Evolutionary conservation across 1,284 basidiomycete genomes (phyloP).

Genomic region (Ceratobasidium sp.): DNA sequence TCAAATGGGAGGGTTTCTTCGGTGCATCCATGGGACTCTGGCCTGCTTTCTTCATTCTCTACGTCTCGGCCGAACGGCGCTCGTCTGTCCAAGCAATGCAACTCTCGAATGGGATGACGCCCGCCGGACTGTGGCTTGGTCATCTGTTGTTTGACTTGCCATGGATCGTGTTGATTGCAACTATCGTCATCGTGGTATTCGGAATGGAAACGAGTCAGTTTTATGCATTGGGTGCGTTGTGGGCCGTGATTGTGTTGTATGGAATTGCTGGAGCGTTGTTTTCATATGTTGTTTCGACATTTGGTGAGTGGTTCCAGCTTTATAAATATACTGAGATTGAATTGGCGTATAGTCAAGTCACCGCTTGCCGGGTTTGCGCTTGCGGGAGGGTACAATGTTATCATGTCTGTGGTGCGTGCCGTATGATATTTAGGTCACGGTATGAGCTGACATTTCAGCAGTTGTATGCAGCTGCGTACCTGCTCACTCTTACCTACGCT

Average conservation of each 20-base stretch:
- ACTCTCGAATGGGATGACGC: slow-evolving; percentile 80
- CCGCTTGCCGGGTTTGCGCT: slow-evolving; percentile 81
- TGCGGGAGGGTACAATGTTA: slow-evolving; percentile 79
- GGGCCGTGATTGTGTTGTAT: slow-evolving; percentile 78
- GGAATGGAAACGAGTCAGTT: slow-evolving; percentile 73
- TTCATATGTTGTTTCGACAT: slow-evolving; percentile 74
- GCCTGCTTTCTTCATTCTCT: slow-evolving; percentile 83
- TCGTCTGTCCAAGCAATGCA: slow-evolving; percentile 83
- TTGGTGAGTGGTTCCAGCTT: slow-evolving; percentile 53
- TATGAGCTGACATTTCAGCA: slow-evolving; percentile 52
- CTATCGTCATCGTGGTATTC: slow-evolving; percentile 74
- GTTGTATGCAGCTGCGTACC: slow-evolving; percentile 74
- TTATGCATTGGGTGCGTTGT: slow-evolving; percentile 76
- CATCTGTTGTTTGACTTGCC: slow-evolving; percentile 82
- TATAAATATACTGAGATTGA: background rate
- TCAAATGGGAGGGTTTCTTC: slow-evolving; percentile 65
- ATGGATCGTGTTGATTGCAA: slow-evolving; percentile 68
- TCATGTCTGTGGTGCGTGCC: slow-evolving; percentile 72
- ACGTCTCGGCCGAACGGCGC: slow-evolving; percentile 75
- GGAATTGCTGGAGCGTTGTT: slow-evolving; percentile 77
- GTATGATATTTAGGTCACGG: background rate
- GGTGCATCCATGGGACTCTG: slow-evolving; percentile 78
- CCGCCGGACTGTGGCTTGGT: slow-evolving; percentile 81
- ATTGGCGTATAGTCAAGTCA: slow-evolving; percentile 60
- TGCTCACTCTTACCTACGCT: slow-evolving; percentile 78